These are phyloP conservation scores for Phyllosticta capitalensis DNA, from an alignment of 2,329 filamentous ascomycete species.

Conservation along the genomic window DNA sequence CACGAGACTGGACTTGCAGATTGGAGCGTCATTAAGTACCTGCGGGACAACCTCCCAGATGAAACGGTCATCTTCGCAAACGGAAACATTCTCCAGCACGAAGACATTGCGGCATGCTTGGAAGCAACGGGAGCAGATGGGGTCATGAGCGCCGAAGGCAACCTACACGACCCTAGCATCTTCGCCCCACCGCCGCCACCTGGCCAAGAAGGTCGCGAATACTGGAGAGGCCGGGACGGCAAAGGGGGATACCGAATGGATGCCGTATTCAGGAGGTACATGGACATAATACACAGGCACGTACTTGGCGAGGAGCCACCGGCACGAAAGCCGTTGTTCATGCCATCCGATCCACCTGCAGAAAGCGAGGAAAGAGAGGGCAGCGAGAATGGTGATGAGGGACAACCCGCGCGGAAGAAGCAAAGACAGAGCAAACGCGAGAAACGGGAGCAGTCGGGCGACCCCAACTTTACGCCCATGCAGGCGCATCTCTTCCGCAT, in stretches of 20 bases:
- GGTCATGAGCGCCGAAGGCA: slow-evolving; percentile 94
- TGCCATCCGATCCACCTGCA: slow-evolving; percentile 45
- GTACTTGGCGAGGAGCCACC: slow-evolving; percentile 60
- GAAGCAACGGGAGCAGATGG: slow-evolving; percentile 79
- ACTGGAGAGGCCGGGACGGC: slow-evolving; percentile 73
- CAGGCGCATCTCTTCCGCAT: slow-evolving; percentile 92
- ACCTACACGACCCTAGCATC: slow-evolving; percentile 81
- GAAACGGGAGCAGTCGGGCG: slow-evolving; percentile 39
- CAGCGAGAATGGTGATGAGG: slow-evolving; percentile 12
- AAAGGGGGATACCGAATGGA: slow-evolving; percentile 83
- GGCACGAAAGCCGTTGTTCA: slow-evolving; percentile 59
- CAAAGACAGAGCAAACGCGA: slow-evolving; percentile 17
- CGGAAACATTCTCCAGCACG: slow-evolving; percentile 78
- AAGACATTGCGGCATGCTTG: slow-evolving; percentile 68
- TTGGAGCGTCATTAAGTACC: slow-evolving; percentile 73
- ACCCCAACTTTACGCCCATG: slow-evolving; percentile 66
- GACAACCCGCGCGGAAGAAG: slow-evolving; percentile 28
- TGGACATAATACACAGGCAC: slow-evolving; percentile 80
- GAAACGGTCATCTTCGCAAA: slow-evolving; percentile 96
- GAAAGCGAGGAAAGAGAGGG: slow-evolving; percentile 14
- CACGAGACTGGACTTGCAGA: slow-evolving; percentile 90
- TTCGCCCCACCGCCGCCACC: slow-evolving; percentile 60
- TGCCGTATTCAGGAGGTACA: slow-evolving; percentile 74
- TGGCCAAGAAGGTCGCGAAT: slow-evolving; percentile 61
- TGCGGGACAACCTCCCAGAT: slow-evolving; percentile 71